phyloP scores from a whole-genome alignment of 148 eudicot species.

The Agrostemma githago region DNA sequence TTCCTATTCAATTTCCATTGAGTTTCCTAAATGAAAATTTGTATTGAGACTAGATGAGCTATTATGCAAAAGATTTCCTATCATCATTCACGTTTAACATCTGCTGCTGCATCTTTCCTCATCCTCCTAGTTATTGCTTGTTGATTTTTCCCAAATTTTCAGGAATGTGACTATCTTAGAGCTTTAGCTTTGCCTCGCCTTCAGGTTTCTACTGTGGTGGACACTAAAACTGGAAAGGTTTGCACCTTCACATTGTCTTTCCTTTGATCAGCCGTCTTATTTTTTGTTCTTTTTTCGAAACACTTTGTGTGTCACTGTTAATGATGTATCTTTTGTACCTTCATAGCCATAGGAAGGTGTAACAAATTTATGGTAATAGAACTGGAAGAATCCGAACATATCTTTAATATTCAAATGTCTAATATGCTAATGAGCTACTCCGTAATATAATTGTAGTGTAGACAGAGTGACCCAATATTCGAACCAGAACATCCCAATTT shows the following conservation, averaged over 20 bases:
- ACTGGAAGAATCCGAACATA: neutral
- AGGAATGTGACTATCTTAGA: constrained; percentile 97
- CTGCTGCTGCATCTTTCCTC: neutral
- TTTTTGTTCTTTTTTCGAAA: neutral
- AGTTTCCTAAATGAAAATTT: neutral
- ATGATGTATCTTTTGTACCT: neutral
- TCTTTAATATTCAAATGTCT: neutral
- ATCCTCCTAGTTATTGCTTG: constrained; percentile 5
- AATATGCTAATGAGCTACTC: neutral
- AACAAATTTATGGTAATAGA: neutral
- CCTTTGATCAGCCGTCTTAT: constrained; percentile 1
- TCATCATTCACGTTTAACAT: neutral
- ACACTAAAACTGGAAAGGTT: constrained; percentile 91
- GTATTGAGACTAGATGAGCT: constrained; percentile 4
- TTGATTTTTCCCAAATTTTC: constrained; percentile 22
- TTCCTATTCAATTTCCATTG: neutral
- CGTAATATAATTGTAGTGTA: neutral
- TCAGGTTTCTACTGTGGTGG: constrained; percentile 86
- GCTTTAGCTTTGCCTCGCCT: constrained; percentile 79
- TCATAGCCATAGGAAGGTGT: neutral
- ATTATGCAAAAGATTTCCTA: neutral
- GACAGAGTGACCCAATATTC: neutral
- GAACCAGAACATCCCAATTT: neutral
- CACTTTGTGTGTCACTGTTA: neutral
- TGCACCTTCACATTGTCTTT: constrained; percentile 12